Evolutionary conservation across 768 basidiomycete genomes (phyloP), one percentile per base, ranked within the genome.

Genomic region (Candolleomyces aberdarensis): DNA sequence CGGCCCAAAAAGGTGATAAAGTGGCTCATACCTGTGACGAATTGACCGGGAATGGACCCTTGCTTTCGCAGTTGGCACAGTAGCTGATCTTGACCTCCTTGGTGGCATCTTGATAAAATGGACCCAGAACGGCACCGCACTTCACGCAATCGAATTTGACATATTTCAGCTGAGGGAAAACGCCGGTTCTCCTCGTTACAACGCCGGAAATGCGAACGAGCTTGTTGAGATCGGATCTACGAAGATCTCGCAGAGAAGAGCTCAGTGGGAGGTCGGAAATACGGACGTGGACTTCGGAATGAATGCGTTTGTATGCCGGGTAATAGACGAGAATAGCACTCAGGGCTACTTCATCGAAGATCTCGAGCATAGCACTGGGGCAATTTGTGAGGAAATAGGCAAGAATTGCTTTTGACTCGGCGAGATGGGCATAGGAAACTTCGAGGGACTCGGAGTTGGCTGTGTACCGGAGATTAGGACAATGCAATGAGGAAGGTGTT

Each of bases 111-210:
- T 99, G 97, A 72, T 94, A 96, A 79, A 98, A 98, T 0, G 97
- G 97, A 14, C 97, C 97, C 15, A 98, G 80, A 29, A 93, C 86
- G n/a, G 88, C 91, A 17, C 91, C 89, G 67, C 97, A 99, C 72
- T 96, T 98, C 58, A 84, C 83, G 74, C 97, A 99, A 72, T 98
- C 94, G 68, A 99, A 99, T 72, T 98, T 98, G 73, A 99, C 96
- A 69, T 98, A 97, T 77, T 99, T 98, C 62, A 99, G 79, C 73
- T 99, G 97, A n/a, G 97, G 97, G 75, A 98, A 98, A 10, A 99
- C 96, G 10, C 97, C 96, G 9, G 88, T 94, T 43, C 97, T 83
- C 60, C 97, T 81, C 1, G 97, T 99, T 49, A 99, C 97, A 17
- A 99, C 97, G 13, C 97, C 97, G 8, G 89, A 86, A 7, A 99